phyloP scores from a whole-genome alignment of 2,329 filamentous ascomycete species.

The Diplocarpon rosae region DNA sequence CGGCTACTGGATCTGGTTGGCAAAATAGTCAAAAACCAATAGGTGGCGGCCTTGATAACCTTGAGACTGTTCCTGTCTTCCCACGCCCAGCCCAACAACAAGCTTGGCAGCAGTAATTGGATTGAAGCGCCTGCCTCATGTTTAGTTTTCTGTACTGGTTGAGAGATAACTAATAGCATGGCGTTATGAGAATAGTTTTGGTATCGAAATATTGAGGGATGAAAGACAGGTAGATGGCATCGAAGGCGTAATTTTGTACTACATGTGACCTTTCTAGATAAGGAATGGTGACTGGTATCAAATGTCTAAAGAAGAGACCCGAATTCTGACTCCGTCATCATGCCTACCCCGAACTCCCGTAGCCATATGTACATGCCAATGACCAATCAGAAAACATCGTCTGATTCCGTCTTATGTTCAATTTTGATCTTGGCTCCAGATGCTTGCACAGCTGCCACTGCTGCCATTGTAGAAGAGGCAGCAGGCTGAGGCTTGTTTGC shows the following conservation, averaged over 20 bases:
- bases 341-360: conserved; percentile 1
- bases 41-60: conserved; percentile 67
- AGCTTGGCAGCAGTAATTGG: conserved; percentile 40
- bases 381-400: conserved; percentile 33
- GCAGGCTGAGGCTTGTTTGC: conserved; percentile 25
- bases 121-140: background rate
- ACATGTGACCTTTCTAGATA: conserved; percentile 11
- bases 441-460: conserved; percentile 29
- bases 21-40: conserved; percentile 69
- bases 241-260: conserved; percentile 20
- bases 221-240: conserved; percentile 9
- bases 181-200: conserved; percentile 22
- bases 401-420: conserved; percentile 36
- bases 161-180: conserved; percentile 22
- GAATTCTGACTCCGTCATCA: background rate
- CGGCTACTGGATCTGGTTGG: conserved; percentile 80
- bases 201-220: conserved; percentile 5
- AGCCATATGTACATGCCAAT: background rate
- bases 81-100: conserved; percentile 61
- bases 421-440: conserved; percentile 23
- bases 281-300: conserved; percentile 4
- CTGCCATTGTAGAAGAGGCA: conserved; percentile 26
- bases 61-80: conserved; percentile 76
- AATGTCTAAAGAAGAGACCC: conserved; percentile 8
- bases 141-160: conserved; percentile 9